Base-by-base conservation (phyloP, 768 basidiomycete species). In the Paxillus involutus region DNA sequence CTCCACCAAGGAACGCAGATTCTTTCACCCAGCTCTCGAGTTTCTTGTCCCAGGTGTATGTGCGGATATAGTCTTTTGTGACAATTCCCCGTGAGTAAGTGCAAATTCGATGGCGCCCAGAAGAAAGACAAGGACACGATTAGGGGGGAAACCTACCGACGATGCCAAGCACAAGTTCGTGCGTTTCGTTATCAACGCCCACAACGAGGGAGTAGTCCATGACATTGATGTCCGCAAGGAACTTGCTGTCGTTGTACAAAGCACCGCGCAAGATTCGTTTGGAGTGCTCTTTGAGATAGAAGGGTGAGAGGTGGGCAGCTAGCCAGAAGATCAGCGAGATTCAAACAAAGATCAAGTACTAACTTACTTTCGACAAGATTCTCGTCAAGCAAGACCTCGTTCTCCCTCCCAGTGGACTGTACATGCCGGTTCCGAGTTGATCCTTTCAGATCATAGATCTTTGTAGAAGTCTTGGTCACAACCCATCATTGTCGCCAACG, bases 11-110 rank as follows among this genome's bases (percentile, higher is more conserved):
- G 71, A 95, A 94, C 0, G 91, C 81, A 2, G 92, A 88, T 62
- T 98, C 97, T 66, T 98, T 99, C 42, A 98, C 93, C 94, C 93
- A 97, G 56, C 88, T 98, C 73, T 98, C 97, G 16, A 99, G 75
- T 62, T 94, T 94, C 76, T 99, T 99, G 75, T 99, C 97, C 94
- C 94, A 97, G 0, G 93, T 96, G 65, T 95, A 96, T 4, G 94
- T 94, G 9, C 94, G 88, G 59, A 96, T 91, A 65, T 94, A 97
- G 69, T 97, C 94, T 95, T 51, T 24, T 3, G 24, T 44, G 44
- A 26, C 12, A 49, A 49, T 19, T 36, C 9, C 42, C 19, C 17
- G 32, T 61, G 44, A 67, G 45, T 44, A 53, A 5, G 6, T 9
- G 21, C 6, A 36, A 30, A 14, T 19, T 17, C 17, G 17, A 11